Base-by-base conservation (phyloP, 1,284 basidiomycete genomes). In the Trichosporon sp. region DNA sequence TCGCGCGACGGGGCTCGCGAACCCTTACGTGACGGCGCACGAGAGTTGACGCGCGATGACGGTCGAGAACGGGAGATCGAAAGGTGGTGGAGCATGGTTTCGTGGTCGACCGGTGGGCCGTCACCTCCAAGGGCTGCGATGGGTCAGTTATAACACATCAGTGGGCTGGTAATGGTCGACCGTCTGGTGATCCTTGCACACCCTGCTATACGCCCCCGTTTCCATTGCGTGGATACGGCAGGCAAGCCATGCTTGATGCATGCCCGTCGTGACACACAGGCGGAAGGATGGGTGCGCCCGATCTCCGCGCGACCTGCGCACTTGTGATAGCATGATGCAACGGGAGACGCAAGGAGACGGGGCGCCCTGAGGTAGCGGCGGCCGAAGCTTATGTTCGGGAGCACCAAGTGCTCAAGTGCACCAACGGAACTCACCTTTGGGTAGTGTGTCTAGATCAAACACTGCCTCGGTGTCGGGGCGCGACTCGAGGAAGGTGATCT, bases 401-500 rank as follows among this genome's bases (percentile, higher is more conserved):
- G 19, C 51, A 10, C 19, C 19, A 59, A 37, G 35, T 37, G 8
- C 35, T 26, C 26, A 26, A 26, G 26, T 26, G 26, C 6, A n/a
- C 31, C 16, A 35, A 26, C 14, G 3, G 16, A n/a, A 76, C 77
- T 61, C 32, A 82, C 81, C 61, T 68, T 68, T 72, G 2, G 81
- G 83, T 14, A 83, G 66, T 16, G 66, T 68, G 14, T 76, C 75
- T 8, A 80, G 66, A 37, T 83, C 78, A 67, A 84, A 83, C 0
- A 80, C 70, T 32, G 74, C 70, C 19, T 71, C 77, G 0, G 80
- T 65, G 14, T 78, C 74, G 0, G 68, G 69, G 7, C 71, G 68
- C 16, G 31, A 72, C 51, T 82, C 77, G 35, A 83, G 79, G 69
- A 87, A 87, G 7, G 80, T 76, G 66, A 87, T 83, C 73, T 84